Base-by-base conservation (phyloP, 495 filamentous ascomycete species). In the Jackrogersella minutella region DNA sequence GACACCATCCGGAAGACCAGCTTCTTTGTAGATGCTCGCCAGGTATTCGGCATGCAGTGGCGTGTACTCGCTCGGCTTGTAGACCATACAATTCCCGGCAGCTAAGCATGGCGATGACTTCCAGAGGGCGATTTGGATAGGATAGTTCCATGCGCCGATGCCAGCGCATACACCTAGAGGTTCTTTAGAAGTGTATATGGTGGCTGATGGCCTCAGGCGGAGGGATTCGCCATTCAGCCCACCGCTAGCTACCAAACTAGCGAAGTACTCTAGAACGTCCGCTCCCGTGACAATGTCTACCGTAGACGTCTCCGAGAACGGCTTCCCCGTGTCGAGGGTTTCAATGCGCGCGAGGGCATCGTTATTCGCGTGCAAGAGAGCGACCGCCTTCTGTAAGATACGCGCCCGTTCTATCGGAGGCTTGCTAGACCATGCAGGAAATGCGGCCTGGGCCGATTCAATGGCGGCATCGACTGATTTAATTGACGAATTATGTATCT, bases 61-160 rank as follows among this genome's bases (percentile, higher is more conserved):
- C 21, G 91, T 93, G 73, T 86, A 87, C 80, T 95, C 91, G 69
- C 88, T 91, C 24, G 91, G 88, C 66, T 95, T 95, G 78, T 93
- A 93, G 51, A 95, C 84, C 89, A 95, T 92, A 64, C 88, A 90
- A 70, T 95, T 95, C 22, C 91, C 91, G 2, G 91, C 91, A 8
- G 90, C 90, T 13, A 95, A 82, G 58, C 90, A 93, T 4, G 91
- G 89, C 11, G 90, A 91, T 3, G 88, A 90, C 74, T 95, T 95
- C 91, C 91, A 93, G 0, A 93, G 82, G 11, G 91, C 91, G 74
- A 95, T 93, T 71, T 93, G 91, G 59, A 93, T 88, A 11, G 91
- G 91, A 72, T 93, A 93, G 74, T 93, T 93, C 90, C 90, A 93
- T 53, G 90, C 90, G 39, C 90, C 90, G 67, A 93, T 92, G 31